These are phyloP conservation scores for Xylariaceae sp. DNA, from an alignment of 2,329 filamentous ascomycete species.

Conservation along the genomic window DNA sequence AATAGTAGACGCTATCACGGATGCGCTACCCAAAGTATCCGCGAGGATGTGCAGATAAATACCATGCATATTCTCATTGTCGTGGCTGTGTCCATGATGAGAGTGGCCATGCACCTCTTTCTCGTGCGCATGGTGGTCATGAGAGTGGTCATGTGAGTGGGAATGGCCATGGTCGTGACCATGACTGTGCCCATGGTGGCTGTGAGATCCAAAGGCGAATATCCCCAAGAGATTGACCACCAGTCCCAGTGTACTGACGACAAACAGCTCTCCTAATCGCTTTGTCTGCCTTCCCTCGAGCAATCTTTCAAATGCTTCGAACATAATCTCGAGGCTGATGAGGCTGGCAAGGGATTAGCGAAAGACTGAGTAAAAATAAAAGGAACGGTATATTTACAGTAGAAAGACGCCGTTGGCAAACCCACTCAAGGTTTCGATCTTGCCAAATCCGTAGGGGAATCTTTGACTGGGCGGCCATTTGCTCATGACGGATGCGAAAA, in stretches of 20 bases:
- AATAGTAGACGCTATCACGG: conserved; percentile 87
- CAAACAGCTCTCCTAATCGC: conserved; percentile 77
- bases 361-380: not conserved
- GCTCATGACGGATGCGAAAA: conserved; percentile 89
- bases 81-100: conserved; percentile 53
- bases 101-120: conserved; percentile 30
- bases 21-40: conserved; percentile 89
- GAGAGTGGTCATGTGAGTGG: conserved; percentile 35
- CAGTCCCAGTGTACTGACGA: conserved; percentile 83
- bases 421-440: conserved; percentile 92
- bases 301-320: conserved; percentile 86
- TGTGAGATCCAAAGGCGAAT: conserved; percentile 71
- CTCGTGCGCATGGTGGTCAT: conserved; percentile 2
- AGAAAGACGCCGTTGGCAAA: conserved; percentile 96
- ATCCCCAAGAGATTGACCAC: conserved; percentile 91
- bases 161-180: conserved; percentile 25
- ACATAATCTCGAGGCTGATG: conserved; percentile 92
- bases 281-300: conserved; percentile 80
- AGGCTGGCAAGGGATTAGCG: conserved; percentile 50
- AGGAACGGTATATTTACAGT: conserved; percentile 53
- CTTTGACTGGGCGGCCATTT: conserved; percentile 89
- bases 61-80: conserved; percentile 96
- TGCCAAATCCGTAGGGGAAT: conserved; percentile 94
- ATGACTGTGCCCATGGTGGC: conserved; percentile 46
- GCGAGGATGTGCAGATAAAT: conserved; percentile 95